A percentile compares a stretch with the other conserved stretches of the same genome.
Evolutionary conservation across 305 asterid species (phyloP).

Genomic region (Fraxinus greggii): DNA sequence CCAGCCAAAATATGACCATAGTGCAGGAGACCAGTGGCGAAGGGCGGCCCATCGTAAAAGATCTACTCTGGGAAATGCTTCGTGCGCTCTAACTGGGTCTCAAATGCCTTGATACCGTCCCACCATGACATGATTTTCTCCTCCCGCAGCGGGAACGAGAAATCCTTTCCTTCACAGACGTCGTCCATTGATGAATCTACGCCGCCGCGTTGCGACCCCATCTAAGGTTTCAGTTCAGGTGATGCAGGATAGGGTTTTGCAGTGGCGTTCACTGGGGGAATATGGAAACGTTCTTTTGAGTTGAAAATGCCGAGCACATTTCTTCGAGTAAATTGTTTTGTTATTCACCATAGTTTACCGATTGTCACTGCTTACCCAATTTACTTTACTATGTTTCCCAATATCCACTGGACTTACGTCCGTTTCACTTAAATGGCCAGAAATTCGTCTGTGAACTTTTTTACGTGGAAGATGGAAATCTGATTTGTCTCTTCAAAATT

Average conservation of each 20-base stretch:
- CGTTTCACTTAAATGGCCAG: no score
- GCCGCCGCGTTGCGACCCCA: slow-evolving; percentile 26
- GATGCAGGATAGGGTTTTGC: slow-evolving; percentile 38
- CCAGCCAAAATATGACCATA: no score
- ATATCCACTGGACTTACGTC: no score
- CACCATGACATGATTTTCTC: slow-evolving; percentile 68
- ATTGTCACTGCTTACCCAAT: no score
- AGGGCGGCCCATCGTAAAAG: slow-evolving; percentile 96
- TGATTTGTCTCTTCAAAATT: no score
- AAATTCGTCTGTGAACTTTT: no score
- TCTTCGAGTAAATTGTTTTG: no score
- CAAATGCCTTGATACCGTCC: slow-evolving; percentile 69
- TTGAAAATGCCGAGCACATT: not conserved
- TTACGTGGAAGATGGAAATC: no score
- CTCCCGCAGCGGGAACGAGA: slow-evolving; percentile 77
- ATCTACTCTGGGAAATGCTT: slow-evolving; percentile 69
- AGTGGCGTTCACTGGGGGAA: not conserved
- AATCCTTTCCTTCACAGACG: slow-evolving; percentile 88
- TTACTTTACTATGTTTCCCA: no score
- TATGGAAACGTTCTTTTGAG: not conserved
- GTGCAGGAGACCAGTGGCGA: slow-evolving; percentile 98
- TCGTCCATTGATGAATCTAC: slow-evolving; percentile 62
- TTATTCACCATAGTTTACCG: no score
- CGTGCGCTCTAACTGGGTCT: slow-evolving; percentile 71
- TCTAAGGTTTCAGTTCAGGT: not conserved